Evolutionary conservation across 805 yeast species (phyloP).

Genomic region (Lipomyces oligophaga): DNA sequence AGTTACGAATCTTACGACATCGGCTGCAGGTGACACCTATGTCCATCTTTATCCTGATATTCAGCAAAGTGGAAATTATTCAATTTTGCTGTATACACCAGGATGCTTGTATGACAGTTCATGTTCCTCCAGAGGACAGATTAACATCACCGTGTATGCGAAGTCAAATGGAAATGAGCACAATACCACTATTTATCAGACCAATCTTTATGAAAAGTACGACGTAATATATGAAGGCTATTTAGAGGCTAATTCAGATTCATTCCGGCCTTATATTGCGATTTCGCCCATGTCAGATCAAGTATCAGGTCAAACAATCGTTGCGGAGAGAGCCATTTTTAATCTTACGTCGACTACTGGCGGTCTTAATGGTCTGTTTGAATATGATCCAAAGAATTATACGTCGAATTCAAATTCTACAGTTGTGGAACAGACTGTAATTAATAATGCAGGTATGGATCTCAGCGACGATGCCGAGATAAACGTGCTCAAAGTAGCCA

Average conservation of each 20-base stretch:
- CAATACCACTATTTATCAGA: conserved; percentile 63
- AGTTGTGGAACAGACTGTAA: conserved; percentile 48
- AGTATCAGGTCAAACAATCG: conserved; percentile 28
- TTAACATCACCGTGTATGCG: conserved; percentile 65
- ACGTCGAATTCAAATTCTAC: conserved; percentile 38
- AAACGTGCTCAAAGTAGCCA: conserved; percentile 35
- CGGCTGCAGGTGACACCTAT: not conserved
- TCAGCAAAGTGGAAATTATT: conserved; percentile 67
- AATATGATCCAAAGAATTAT: conserved; percentile 71
- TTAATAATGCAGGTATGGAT: conserved; percentile 40
- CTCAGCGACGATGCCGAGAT: conserved; percentile 45
- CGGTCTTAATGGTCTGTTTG: conserved; percentile 71
- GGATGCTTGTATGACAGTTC: conserved; percentile 72
- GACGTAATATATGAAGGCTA: conserved; percentile 73
- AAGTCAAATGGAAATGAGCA: conserved; percentile 43
- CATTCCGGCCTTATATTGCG: conserved; percentile 45
- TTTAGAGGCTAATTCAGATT: conserved; percentile 43
- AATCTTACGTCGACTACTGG: conserved; percentile 35
- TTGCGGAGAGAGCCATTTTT: conserved; percentile 24
- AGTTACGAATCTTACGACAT: conserved; percentile 33
- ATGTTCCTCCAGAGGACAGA: conserved; percentile 68
- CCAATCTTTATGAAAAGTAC: conserved; percentile 73
- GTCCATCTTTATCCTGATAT: conserved; percentile 58
- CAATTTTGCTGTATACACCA: conserved; percentile 74
- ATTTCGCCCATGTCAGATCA: conserved; percentile 40